These are phyloP conservation scores for Mycena vitilis DNA, from an alignment of 768 basidiomycete species.

Conservation along the genomic window DNA sequence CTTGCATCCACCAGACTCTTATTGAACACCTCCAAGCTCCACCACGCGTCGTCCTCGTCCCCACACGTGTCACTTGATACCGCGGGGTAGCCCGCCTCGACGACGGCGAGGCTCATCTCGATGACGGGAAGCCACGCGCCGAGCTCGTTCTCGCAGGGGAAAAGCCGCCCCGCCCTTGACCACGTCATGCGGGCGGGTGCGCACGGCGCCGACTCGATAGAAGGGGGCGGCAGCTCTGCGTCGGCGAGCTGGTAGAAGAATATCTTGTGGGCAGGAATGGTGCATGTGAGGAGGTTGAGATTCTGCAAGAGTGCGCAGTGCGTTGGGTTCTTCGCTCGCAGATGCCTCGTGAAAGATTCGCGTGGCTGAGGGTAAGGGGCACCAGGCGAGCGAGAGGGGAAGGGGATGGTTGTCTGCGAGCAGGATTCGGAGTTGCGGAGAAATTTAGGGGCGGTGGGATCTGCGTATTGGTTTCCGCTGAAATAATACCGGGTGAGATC, in stretches of 20 bases:
- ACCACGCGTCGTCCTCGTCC: conserved; percentile 41
- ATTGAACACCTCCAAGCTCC: conserved; percentile 55
- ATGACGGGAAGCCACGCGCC: conserved; percentile 45
- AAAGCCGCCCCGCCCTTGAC: conserved; percentile 52
- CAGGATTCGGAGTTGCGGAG: conserved; percentile 31
- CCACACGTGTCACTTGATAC: neutral
- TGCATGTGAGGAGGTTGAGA: conserved; percentile 42
- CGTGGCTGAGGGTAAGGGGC: neutral
- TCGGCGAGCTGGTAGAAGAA: conserved; percentile 56
- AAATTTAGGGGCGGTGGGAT: conserved; percentile 43
- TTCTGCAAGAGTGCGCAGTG: conserved; percentile 38
- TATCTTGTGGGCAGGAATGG: conserved; percentile 50
- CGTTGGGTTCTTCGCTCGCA: conserved; percentile 24
- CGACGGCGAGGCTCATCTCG: conserved; percentile 46
- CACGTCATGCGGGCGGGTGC: conserved; percentile 48
- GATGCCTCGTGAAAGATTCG: conserved; percentile 7
- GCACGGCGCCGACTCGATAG: conserved; percentile 33
- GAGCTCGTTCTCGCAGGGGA: conserved; percentile 47
- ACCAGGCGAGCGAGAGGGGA: neutral
- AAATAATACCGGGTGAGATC: neutral
- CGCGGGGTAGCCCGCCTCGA: conserved; percentile 45
- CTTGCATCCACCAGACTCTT: conserved; percentile 42
- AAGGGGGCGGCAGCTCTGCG: conserved; percentile 39
- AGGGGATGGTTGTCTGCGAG: conserved; percentile 17
- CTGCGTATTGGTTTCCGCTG: conserved; percentile 53